Base-by-base conservation (phyloP, 2,329 filamentous ascomycete genomes). In the Blastomyces silverae region DNA sequence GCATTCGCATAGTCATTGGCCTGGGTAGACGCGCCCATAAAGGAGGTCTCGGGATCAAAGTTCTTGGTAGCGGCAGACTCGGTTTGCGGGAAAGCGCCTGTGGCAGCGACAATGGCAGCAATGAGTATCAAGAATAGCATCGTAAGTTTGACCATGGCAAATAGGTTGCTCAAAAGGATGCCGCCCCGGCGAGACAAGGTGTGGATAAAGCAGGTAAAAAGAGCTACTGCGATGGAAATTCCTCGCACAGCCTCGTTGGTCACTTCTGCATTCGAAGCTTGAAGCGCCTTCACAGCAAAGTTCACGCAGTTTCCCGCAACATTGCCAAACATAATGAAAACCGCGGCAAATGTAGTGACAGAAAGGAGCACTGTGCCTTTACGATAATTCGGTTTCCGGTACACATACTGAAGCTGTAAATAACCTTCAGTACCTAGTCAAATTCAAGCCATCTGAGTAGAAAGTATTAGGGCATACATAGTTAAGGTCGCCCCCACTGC, bases 81-180 rank as follows among this genome's bases (percentile, higher is more conserved):
- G 37, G 72, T 66, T 3, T 67, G 68, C 3, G 66, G 61, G 34
- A 70, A 68, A 17, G 64, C 65, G 15, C 72, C 69, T 1, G 60
- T 70, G 37, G 67, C 69, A n/a, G 69, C 69, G 37, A 69, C 70
- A 52, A 61, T 48, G 11, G 77, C 79, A 25, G 77, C 70, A 10
- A 71, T 65, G 48, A 79, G 73, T 59, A 85, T 81, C 11, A 79
- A 71, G 1, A 83, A 64, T 1, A 85, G 75, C 1, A 84, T 78
- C 57, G 74, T 68, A 2, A 83, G 71, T 67, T 85, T 85, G 65
- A 82, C 68, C 2, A 79, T 71, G 3, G 82, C 82, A 42, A 85
- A 73, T n/a, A 77, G 31, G 66, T 84, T 84, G 70, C 82, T 83
- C 31, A 84, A 69, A 28, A 75, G 70, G 55, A 85, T 83, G 1